Base-by-base conservation (phyloP, 768 basidiomycete genomes). In the Mycena latifolia region DNA sequence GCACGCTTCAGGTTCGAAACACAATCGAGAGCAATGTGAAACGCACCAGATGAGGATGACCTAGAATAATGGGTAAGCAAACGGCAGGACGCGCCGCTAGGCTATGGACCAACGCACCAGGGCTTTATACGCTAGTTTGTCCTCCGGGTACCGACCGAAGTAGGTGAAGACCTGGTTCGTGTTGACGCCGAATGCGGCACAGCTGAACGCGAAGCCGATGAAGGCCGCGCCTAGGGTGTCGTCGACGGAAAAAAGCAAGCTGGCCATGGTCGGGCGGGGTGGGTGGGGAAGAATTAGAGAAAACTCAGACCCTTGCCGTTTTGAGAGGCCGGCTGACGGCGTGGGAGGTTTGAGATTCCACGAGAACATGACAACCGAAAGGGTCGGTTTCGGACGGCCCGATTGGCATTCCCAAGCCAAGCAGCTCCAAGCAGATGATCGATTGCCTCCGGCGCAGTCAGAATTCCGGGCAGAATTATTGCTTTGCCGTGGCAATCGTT, bases 181-280 rank as follows among this genome's bases (percentile, higher is more conserved):
- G 39, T 82, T 74, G 17, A 82, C 67, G 9, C 83, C 83, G 63
- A 82, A 82, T 20, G 78, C 77, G 20, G 76, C 74, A 54, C 81
- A 80, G 37, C 81, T 79, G 22, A 80, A 62, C 55, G 72, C 73
- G 72, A 82, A 81, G 18, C 82, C 83, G 47, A 82, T 74, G 55
- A 77, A 75, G 11, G 76, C 75, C 15, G 82, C 80, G 33, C 83
- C 83, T 10, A 83, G 74, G 11, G 82, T 83, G 61, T 77, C 73
- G 59, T 80, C 75, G 50, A 79, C 62, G 25, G 71, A n/a, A n/a
- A 43, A 43, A 20, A 43, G n/a, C 18, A 20, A 8, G 37, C 9
- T 4, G 41, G 20, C 4, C 20, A 43, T 43, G 18, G 20, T 20
- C 20, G 5, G 20, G 33, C 33, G n/a, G 20, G 20, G 41, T 43